Conservation (phyloP, 306 rosid genomes). For the Cucumis melo region DNA sequence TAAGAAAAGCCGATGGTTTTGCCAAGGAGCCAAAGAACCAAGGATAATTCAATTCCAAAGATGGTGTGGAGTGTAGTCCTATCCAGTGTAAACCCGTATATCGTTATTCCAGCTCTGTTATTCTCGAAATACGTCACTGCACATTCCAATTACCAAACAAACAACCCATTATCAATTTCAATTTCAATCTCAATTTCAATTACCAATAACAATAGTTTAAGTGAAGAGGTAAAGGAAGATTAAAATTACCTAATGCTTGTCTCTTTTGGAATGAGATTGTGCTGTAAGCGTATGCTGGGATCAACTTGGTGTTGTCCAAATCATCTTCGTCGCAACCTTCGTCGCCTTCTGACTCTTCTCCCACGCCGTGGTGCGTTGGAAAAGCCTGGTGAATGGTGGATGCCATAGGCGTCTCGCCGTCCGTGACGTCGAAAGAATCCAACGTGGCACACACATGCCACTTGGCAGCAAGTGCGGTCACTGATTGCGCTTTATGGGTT, state of each 20-base stretch:
- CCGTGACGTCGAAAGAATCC: conserved; percentile 54
- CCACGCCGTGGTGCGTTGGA: conserved; percentile 13
- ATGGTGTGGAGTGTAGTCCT: conserved; percentile 66
- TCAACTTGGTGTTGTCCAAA: conserved; percentile 35
- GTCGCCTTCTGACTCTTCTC: conserved; percentile 30
- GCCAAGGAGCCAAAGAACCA: conserved; percentile 83
- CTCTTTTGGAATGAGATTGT: conserved; percentile 82
- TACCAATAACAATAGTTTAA: no score
- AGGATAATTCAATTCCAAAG: conserved; percentile 60
- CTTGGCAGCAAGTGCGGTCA: conserved; percentile 84
- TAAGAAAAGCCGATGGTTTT: conserved; percentile 56
- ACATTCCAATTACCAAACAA: not conserved
- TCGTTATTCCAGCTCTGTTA: conserved; percentile 72
- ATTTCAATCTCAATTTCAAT: no score
- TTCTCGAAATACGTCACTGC: conserved; percentile 84
- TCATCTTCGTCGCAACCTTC: conserved; percentile 67
- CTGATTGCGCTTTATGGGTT: conserved; percentile 86
- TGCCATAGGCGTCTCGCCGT: conserved; percentile 21
- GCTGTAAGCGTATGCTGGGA: conserved; percentile 65
- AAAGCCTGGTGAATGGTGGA: conserved; percentile 15
- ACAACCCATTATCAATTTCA: not conserved
- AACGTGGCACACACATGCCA: conserved; percentile 94
- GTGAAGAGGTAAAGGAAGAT: not conserved
- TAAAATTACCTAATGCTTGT: conserved; percentile 65
- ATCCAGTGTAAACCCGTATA: conserved; percentile 68